phyloP scores from a whole-genome alignment of 495 filamentous ascomycete genomes.

The Neurospora africana region DNA sequence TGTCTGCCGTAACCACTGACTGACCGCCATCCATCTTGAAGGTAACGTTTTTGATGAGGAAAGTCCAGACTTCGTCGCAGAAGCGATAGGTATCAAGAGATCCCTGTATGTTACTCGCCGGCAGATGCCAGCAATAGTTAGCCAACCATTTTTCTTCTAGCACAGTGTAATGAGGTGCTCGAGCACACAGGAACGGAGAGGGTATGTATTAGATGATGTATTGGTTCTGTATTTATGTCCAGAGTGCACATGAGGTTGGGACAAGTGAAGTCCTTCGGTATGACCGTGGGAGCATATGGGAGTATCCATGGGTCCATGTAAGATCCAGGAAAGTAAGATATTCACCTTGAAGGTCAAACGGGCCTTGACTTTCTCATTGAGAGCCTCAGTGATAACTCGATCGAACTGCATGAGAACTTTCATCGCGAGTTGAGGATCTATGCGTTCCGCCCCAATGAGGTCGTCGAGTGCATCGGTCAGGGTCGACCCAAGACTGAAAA shows the following conservation, averaged over 20 bases:
- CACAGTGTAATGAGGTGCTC: not conserved
- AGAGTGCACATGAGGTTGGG: not conserved
- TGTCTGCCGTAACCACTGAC: conserved; percentile 48
- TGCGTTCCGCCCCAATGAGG: conserved; percentile 80
- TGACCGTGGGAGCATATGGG: not conserved
- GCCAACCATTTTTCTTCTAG: not conserved
- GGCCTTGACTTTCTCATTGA: conserved; percentile 83
- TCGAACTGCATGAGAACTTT: conserved; percentile 94
- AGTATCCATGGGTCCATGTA: not conserved
- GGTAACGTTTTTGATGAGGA: conserved; percentile 93
- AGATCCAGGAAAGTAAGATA: not conserved
- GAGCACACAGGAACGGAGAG: not conserved
- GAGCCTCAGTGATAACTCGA: conserved; percentile 71
- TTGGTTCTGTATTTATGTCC: not conserved
- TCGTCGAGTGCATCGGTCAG: conserved; percentile 96
- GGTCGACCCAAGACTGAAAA: conserved; percentile 72
- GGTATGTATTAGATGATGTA: not conserved
- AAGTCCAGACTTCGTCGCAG: conserved; percentile 99
- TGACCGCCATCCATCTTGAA: conserved; percentile 88
- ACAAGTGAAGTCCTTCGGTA: not conserved
- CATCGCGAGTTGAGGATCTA: conserved; percentile 97
- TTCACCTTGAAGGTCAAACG: conserved; percentile 91
- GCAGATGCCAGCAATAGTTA: not conserved
- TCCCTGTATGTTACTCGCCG: conserved; percentile 45
- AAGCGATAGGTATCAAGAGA: conserved; percentile 98